phyloP scores from a whole-genome alignment of 2,329 filamentous ascomycete genomes.

The Lasiodiplodia sp. region DNA sequence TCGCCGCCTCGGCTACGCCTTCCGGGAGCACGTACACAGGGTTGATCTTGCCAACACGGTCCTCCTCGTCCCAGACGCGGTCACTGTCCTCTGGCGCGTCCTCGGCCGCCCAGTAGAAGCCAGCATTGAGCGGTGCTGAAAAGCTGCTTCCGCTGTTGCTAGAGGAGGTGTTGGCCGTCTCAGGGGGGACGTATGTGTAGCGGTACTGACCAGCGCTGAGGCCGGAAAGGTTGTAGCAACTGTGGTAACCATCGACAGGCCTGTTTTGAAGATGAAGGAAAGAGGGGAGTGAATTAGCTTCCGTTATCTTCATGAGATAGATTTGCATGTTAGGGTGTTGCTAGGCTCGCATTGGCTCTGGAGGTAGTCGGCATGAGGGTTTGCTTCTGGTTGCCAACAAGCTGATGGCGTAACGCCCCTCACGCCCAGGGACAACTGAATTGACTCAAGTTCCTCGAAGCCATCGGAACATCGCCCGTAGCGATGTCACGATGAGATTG shows the following conservation, averaged over 20 bases:
- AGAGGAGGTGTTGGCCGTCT: slow-evolving; percentile 36
- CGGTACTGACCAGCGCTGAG: slow-evolving; percentile 81
- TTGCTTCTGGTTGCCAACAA: not conserved
- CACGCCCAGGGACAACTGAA: not conserved
- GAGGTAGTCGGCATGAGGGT: too few relatives aligned
- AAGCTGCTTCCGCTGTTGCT: not conserved
- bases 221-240: slow-evolving; percentile 83
- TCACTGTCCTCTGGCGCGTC: slow-evolving; percentile 60
- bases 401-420: not conserved
- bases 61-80: slow-evolving; percentile 70
- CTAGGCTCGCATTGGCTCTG: too few relatives aligned
- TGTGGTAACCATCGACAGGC: slow-evolving; percentile 86
- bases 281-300: slow-evolving; percentile 32
- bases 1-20: slow-evolving; percentile 69
- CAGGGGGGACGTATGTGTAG: slow-evolving; percentile 54
- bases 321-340: not conserved
- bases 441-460: not conserved
- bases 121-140: slow-evolving; percentile 42
- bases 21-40: slow-evolving; percentile 87
- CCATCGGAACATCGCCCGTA: not conserved
- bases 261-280: slow-evolving; percentile 50
- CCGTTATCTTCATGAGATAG: slow-evolving; percentile 29
- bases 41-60: slow-evolving; percentile 75
- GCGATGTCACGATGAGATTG: not conserved
- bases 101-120: slow-evolving; percentile 55